phyloP scores from a whole-genome alignment of 2,329 filamentous ascomycete species.

The Esteya vermicola region DNA sequence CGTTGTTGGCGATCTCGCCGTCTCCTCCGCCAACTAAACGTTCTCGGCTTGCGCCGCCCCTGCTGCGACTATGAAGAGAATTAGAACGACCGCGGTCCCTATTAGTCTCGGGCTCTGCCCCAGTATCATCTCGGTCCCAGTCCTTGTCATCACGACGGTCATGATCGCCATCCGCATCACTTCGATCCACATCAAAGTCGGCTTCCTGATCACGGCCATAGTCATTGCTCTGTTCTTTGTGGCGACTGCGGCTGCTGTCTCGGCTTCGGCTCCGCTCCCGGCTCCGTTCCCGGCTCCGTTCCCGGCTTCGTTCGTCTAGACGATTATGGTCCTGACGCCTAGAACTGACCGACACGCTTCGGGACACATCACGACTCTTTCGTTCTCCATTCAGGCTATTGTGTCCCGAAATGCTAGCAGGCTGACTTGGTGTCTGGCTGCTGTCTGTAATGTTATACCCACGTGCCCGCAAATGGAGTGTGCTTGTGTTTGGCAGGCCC shows the following conservation, averaged over 20 bases:
- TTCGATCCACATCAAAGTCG: neutral
- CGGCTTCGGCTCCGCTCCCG: slow-evolving; percentile 15
- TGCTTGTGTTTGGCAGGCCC: slow-evolving; percentile 69
- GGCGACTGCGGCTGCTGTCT: slow-evolving; percentile 16
- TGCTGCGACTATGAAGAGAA: neutral
- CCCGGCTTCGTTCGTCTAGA: slow-evolving; percentile 12
- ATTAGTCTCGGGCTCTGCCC: neutral
- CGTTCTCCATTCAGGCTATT: slow-evolving; percentile 9
- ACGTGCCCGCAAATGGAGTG: slow-evolving; percentile 46
- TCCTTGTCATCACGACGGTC: slow-evolving; percentile 18
- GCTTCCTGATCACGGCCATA: neutral
- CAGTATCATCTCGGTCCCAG: neutral
- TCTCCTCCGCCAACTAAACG: neutral
- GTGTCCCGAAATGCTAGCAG: slow-evolving; percentile 2
- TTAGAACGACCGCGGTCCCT: slow-evolving; percentile 4
- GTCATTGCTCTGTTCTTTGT: neutral
- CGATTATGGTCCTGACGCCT: slow-evolving; percentile 17
- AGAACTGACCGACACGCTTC: slow-evolving; percentile 29
- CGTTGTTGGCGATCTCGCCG: neutral
- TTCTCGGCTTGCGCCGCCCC: neutral
- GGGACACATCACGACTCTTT: slow-evolving; percentile 23
- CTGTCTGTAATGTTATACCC: slow-evolving; percentile 15
- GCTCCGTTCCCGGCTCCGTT: slow-evolving; percentile 2
- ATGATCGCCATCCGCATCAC: slow-evolving; percentile 1
- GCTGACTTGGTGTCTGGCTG: slow-evolving; percentile 12